phyloP scores from a whole-genome alignment of 2,329 filamentous ascomycete species.

The Xylariaceae sp. region DNA sequence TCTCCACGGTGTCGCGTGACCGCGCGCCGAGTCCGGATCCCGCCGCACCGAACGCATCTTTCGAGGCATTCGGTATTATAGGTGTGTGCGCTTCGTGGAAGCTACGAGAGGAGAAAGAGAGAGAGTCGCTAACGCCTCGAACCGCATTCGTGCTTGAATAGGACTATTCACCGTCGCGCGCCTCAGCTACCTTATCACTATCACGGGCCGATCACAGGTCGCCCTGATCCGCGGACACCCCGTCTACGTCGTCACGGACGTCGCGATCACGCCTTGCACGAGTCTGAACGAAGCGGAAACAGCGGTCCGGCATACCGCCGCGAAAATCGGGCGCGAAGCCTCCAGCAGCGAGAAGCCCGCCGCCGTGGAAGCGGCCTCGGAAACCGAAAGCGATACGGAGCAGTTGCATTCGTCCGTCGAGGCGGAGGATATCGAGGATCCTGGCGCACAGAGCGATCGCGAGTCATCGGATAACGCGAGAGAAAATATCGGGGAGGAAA shows the following conservation, averaged over 20 bases:
- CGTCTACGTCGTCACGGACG: constrained; percentile 81
- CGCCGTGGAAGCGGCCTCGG: constrained; percentile 34
- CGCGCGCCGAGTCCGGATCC: constrained; percentile 37
- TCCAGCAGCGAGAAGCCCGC: constrained; percentile 12
- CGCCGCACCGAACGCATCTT: constrained; percentile 43
- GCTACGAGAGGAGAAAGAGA: background rate
- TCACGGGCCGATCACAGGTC: constrained; percentile 80
- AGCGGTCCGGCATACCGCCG: constrained; percentile 60
- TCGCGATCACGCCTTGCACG: constrained; percentile 82
- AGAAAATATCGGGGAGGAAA: constrained; percentile 31
- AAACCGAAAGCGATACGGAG: constrained; percentile 46
- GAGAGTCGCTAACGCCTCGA: background rate
- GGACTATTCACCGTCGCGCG: constrained; percentile 80
- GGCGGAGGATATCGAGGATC: constrained; percentile 31
- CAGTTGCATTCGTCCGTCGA: constrained; percentile 35
- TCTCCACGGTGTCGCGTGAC: constrained; percentile 43
- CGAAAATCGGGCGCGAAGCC: constrained; percentile 36
- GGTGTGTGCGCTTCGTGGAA: constrained; percentile 36
- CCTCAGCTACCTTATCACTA: constrained; percentile 77
- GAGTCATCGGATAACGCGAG: constrained; percentile 17
- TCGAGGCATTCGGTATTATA: constrained; percentile 56
- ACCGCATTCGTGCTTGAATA: constrained; percentile 34
- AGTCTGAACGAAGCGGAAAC: constrained; percentile 68
- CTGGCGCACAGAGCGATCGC: constrained; percentile 27
- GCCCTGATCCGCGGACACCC: constrained; percentile 78